Percentiles rank a stretch among this genome's conserved stretches.
These are phyloP conservation scores for Alternaria sp. DNA, from an alignment of 2,329 filamentous ascomycete species.

Conservation along the genomic window DNA sequence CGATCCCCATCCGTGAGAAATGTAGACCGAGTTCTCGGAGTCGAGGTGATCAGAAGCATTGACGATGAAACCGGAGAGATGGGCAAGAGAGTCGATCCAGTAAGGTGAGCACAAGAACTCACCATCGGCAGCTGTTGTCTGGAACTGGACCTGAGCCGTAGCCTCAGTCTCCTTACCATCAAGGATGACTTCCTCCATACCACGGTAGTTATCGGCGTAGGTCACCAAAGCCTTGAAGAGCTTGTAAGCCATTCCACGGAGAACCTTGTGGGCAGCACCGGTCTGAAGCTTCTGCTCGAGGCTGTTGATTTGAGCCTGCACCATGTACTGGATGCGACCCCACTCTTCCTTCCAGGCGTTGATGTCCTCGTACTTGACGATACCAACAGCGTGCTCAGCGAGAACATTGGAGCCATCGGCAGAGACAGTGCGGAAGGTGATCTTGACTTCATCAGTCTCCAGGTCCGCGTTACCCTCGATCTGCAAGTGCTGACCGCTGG, in stretches of 20 bases:
- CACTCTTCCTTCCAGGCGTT: conserved; percentile 71
- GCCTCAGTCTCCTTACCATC: conserved; percentile 65
- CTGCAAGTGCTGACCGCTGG: conserved; percentile 67
- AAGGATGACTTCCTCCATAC: conserved; percentile 67
- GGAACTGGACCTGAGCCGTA: conserved; percentile 64
- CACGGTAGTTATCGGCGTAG: conserved; percentile 65
- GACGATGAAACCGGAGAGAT: conserved; percentile 68
- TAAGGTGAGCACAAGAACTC: conserved; percentile 67
- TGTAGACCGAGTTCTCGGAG: conserved; percentile 67
- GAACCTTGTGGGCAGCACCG: conserved; percentile 75
- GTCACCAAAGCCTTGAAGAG: conserved; percentile 68
- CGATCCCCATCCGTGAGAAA: conserved; percentile 69
- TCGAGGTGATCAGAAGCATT: conserved; percentile 67
- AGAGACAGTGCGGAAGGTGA: conserved; percentile 66
- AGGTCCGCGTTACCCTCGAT: conserved; percentile 69
- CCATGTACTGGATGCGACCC: conserved; percentile 70
- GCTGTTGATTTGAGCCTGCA: conserved; percentile 66
- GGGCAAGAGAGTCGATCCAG: conserved; percentile 67
- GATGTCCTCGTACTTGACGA: conserved; percentile 68
- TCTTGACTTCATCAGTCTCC: conserved; percentile 62
- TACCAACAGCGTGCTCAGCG: conserved; percentile 69
- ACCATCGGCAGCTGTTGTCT: conserved; percentile 62
- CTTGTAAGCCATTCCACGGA: conserved; percentile 82
- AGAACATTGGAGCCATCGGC: conserved; percentile 66
- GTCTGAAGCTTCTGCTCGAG: conserved; percentile 72